Percentiles rank a stretch among this genome's conserved stretches.
phyloP scores from a whole-genome alignment of 345 rosid genomes.

The Atalantia buxifolia region DNA sequence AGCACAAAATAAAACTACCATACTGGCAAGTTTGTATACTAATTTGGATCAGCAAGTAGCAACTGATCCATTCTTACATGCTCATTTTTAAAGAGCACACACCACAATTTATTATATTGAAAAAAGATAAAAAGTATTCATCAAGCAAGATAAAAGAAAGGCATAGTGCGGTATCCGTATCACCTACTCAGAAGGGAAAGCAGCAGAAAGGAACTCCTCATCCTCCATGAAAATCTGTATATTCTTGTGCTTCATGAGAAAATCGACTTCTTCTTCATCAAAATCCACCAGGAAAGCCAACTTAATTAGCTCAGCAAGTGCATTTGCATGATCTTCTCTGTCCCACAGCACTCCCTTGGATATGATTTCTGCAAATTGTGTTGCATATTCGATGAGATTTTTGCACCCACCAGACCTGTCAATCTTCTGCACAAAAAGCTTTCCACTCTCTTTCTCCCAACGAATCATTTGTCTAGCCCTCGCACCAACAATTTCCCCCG shows the following conservation, averaged over 20 bases:
- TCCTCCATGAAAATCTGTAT: slow-evolving; percentile 50
- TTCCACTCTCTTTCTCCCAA: slow-evolving; percentile 51
- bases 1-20: not conserved
- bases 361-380: slow-evolving; percentile 46
- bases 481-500: slow-evolving; percentile 27
- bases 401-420: slow-evolving; percentile 30
- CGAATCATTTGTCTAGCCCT: slow-evolving; percentile 34
- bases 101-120: not conserved
- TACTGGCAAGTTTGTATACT: too few species aligned
- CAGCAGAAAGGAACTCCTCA: slow-evolving; percentile 41
- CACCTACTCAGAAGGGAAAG: slow-evolving; percentile 19
- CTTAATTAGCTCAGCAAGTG: slow-evolving; percentile 52
- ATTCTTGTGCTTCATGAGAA: slow-evolving; percentile 56
- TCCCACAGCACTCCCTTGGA: slow-evolving; percentile 54
- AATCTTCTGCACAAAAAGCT: slow-evolving; percentile 42
- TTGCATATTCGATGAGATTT: slow-evolving; percentile 43
- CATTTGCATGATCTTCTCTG: slow-evolving; percentile 38
- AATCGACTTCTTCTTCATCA: slow-evolving; percentile 45
- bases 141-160: not conserved
- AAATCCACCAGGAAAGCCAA: slow-evolving; percentile 52
- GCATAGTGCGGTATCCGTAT: not conserved
- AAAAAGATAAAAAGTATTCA: too few species aligned
- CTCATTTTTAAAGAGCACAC: not conserved
- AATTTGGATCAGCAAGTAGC: not conserved
- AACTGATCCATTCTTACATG: not conserved